phyloP scores from a whole-genome alignment of 2,329 filamentous ascomycete genomes.

The Cryphonectria japonica region DNA sequence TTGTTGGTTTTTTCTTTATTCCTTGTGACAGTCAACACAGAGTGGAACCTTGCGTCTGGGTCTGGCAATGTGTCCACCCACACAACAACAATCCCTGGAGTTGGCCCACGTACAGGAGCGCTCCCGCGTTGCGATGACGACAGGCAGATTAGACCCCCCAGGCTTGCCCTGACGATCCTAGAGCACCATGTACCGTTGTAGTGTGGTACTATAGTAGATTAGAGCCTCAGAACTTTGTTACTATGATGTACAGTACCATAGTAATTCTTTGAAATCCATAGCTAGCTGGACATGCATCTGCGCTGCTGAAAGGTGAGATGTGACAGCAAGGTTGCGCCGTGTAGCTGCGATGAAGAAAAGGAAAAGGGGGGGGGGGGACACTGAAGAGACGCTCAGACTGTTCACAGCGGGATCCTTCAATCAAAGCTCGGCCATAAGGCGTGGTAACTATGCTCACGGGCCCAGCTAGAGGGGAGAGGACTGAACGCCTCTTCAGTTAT shows the following conservation, averaged over 20 bases:
- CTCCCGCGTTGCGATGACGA: background rate
- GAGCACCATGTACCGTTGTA: background rate
- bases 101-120: background rate
- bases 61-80: background rate
- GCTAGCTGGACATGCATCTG: background rate
- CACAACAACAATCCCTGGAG: too few relatives aligned
- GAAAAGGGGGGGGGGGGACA: too few relatives aligned
- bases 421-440: background rate
- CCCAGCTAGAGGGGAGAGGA: background rate
- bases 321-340: too few relatives aligned
- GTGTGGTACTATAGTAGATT: background rate
- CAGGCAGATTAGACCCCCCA: background rate
- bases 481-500: background rate
- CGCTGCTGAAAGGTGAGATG: too few relatives aligned
- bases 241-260: background rate
- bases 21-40: background rate
- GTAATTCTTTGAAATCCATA: background rate
- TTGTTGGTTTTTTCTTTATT: too few relatives aligned
- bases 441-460: background rate
- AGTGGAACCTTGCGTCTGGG: background rate
- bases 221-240: background rate
- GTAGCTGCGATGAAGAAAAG: too few relatives aligned
- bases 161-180: background rate
- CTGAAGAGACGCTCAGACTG: background rate
- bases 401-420: background rate